These are phyloP conservation scores for Dunaliella salina DNA, from an alignment of 163 green algal genomes.

Conservation along the genomic window DNA sequence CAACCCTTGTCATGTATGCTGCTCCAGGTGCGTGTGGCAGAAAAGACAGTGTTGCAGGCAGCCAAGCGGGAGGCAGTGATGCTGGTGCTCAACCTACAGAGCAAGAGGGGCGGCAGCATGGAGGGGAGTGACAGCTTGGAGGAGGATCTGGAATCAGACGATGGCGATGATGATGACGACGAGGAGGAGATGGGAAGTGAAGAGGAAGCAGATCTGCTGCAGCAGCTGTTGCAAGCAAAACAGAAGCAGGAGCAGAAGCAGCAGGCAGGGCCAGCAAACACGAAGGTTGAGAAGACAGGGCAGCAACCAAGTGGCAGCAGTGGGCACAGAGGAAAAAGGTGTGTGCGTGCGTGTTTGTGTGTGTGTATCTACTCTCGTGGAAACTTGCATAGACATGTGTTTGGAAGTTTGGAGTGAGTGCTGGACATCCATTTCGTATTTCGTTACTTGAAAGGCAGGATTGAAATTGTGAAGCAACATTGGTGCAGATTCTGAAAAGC, in stretches of 20 bases:
- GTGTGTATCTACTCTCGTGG: too few relatives aligned
- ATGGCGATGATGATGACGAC: conserved; percentile 11
- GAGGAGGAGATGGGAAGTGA: neutral
- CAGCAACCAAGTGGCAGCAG: neutral
- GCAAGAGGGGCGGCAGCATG: neutral
- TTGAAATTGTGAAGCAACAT: too few relatives aligned
- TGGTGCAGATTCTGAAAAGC: too few relatives aligned
- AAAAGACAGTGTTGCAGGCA: neutral
- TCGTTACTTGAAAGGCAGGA: too few relatives aligned
- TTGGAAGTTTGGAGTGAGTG: too few relatives aligned
- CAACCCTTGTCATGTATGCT: neutral
- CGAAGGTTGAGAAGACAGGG: too few relatives aligned
- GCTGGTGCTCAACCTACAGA: neutral
- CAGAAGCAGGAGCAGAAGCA: neutral
- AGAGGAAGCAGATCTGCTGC: neutral
- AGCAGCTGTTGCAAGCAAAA: neutral
- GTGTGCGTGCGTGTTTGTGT: neutral
- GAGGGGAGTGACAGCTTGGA: neutral
- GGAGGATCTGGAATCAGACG: neutral
- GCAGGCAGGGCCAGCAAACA: too few relatives aligned
- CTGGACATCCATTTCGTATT: too few relatives aligned
- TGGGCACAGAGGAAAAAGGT: neutral
- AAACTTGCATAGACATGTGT: too few relatives aligned
- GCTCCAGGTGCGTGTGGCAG: neutral
- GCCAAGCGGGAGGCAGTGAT: neutral